Conservation (phyloP, 805 yeast genomes). For the Yamadazyma tumulicola region DNA sequence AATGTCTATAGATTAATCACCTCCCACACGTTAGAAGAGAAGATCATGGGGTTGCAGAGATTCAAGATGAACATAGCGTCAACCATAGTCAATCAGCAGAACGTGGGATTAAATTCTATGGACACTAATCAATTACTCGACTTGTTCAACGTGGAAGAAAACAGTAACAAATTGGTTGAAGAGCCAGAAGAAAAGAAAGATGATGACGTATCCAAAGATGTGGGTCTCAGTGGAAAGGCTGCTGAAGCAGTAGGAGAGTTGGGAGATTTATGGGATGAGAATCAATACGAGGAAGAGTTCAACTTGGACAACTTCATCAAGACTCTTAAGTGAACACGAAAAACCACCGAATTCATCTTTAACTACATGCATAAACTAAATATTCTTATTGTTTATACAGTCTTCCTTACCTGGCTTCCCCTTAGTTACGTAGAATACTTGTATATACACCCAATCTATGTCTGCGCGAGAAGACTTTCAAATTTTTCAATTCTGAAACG, state of each 20-base stretch:
- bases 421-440: background rate
- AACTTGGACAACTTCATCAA: conserved; percentile 90
- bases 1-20: conserved; percentile 95
- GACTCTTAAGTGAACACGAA: conserved; percentile 48
- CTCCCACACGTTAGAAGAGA: conserved; percentile 89
- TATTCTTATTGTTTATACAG: too few relatives aligned
- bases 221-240: conserved; percentile 69
- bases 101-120: conserved; percentile 94
- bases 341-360: too few relatives aligned
- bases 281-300: conserved; percentile 95
- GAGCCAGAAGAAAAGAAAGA: conserved; percentile 31
- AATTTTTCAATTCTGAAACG: background rate
- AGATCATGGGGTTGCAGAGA: conserved; percentile 96
- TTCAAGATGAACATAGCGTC: conserved; percentile 97
- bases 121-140: conserved; percentile 92
- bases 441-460: background rate
- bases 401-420: too few relatives aligned
- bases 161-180: conserved; percentile 30
- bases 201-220: conserved; percentile 48
- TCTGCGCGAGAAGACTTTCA: background rate
- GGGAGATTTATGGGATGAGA: conserved; percentile 93
- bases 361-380: too few relatives aligned
- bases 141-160: conserved; percentile 73
- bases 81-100: conserved; percentile 93
- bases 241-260: conserved; percentile 84